These are phyloP conservation scores for Penicillium sp. DNA, from an alignment of 2,329 filamentous ascomycete species.

Conservation along the genomic window DNA sequence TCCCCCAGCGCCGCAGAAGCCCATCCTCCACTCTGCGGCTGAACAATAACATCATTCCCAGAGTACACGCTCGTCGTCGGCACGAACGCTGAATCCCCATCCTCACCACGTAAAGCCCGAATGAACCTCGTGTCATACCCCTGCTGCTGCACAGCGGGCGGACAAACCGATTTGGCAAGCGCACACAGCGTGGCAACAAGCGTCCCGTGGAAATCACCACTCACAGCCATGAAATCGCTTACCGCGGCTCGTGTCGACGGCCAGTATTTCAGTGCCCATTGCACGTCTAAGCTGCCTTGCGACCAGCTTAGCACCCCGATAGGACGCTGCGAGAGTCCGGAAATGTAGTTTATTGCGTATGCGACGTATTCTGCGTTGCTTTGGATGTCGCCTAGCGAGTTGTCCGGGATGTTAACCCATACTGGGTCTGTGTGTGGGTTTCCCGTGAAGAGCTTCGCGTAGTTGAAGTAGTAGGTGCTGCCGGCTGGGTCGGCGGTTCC, in stretches of 20 bases:
- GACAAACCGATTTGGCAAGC: neutral
- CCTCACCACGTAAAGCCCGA: neutral
- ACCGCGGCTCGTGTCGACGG: constrained; percentile 8
- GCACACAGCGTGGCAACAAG: neutral
- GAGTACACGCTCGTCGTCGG: constrained; percentile 6
- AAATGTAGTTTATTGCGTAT: constrained; percentile 13
- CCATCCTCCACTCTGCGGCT: neutral
- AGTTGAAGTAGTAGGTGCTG: constrained; percentile 7
- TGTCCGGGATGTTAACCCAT: constrained; percentile 11
- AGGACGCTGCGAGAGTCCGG: constrained; percentile 16
- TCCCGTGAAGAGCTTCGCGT: constrained; percentile 1
- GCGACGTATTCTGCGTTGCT: constrained; percentile 11
- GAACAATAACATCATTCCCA: neutral
- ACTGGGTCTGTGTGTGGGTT: constrained; percentile 1
- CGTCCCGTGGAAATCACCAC: constrained; percentile 4
- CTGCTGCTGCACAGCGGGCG: constrained; percentile 4
- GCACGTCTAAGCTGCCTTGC: constrained; percentile 54
- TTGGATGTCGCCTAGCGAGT: constrained; percentile 5
- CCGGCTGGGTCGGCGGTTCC: constrained; percentile 8
- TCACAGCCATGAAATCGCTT: constrained; percentile 1
- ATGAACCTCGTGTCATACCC: neutral
- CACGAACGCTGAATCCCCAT: constrained; percentile 4
- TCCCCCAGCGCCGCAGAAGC: constrained; percentile 2
- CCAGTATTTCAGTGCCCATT: constrained; percentile 54
- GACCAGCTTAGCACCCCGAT: constrained; percentile 55